Evolutionary conservation across 2,329 filamentous ascomycete species (phyloP).

Genomic region (Talaromyces sp.): DNA sequence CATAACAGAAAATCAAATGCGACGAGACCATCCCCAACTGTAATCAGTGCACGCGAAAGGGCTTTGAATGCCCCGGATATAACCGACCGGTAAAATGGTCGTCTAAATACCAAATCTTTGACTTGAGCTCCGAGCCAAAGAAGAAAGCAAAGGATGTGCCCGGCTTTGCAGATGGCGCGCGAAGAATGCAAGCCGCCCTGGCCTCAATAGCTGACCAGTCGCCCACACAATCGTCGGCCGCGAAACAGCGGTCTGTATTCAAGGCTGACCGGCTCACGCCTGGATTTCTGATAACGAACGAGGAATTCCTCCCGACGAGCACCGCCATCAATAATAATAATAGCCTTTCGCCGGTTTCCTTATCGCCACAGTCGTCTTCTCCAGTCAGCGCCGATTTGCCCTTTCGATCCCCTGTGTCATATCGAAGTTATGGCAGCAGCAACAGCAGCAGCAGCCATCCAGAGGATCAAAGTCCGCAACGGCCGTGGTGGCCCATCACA

Average conservation of each 20-base stretch:
- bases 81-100: conserved; percentile 5
- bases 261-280: neutral
- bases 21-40: conserved; percentile 3
- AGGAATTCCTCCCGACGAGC: neutral
- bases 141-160: neutral
- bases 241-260: neutral
- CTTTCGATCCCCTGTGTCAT: neutral
- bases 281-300: neutral
- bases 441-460: neutral
- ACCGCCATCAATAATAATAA: too few relatives aligned
- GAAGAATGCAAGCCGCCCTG: neutral
- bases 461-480: neutral
- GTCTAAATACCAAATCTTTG: conserved; percentile 1
- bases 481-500: neutral
- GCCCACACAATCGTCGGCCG: neutral
- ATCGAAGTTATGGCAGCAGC: neutral
- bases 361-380: neutral
- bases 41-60: conserved; percentile 5
- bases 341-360: neutral
- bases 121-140: neutral
- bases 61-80: conserved; percentile 4
- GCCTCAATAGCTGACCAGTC: neutral
- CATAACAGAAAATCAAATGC: conserved; percentile 3
- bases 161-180: neutral
- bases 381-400: neutral